These are phyloP conservation scores for Aspergillus spinulosporus DNA, from an alignment of 2,329 filamentous ascomycete genomes.

Conservation along the genomic window DNA sequence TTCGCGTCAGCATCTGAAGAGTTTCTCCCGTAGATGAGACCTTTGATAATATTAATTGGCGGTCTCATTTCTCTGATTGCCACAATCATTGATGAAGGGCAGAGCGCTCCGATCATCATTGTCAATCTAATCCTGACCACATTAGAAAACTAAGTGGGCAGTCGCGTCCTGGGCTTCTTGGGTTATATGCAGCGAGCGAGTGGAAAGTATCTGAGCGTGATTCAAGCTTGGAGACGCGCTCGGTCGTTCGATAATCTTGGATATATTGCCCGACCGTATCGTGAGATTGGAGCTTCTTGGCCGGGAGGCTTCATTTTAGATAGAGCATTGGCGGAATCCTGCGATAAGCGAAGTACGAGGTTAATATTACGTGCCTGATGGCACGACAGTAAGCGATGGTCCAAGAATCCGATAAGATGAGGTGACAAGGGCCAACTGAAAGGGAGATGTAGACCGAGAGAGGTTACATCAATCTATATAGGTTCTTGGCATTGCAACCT, in stretches of 20 bases:
- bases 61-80: not conserved
- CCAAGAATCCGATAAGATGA: not conserved
- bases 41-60: too few relatives aligned
- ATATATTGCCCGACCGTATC: too few relatives aligned
- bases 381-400: not conserved
- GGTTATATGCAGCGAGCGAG: not conserved
- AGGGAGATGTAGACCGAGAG: not conserved
- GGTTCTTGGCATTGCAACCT: slow-evolving; percentile 26
- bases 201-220: not conserved
- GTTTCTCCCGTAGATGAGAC: too few relatives aligned
- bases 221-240: too few relatives aligned
- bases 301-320: not conserved
- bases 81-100: not conserved
- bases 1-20: too few relatives aligned
- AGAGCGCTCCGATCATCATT: not conserved
- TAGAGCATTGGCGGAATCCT: not conserved
- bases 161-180: not conserved
- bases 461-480: not conserved
- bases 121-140: not conserved
- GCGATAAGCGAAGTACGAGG: not conserved
- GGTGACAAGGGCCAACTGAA: not conserved
- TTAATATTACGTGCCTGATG: too few relatives aligned
- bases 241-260: too few relatives aligned
- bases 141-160: not conserved
- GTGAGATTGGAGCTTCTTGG: not conserved